These are phyloP conservation scores for Geotrichum europaeum DNA, from an alignment of 1,139 yeast species.

Conservation along the genomic window DNA sequence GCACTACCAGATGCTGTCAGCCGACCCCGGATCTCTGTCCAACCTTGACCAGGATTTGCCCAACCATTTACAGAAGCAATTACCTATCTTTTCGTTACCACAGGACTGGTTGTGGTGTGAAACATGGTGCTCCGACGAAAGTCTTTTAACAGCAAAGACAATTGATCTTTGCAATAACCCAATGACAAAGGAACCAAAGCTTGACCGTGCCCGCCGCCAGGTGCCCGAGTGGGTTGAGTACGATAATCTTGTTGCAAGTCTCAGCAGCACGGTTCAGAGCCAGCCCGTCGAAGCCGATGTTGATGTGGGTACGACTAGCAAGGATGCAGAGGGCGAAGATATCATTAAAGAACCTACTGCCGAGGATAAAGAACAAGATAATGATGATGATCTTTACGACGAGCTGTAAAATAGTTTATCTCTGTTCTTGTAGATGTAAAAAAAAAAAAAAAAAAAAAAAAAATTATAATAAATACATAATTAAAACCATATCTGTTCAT, in stretches of 20 bases:
- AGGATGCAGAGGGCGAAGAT: constrained; percentile 18
- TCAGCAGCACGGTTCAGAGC: constrained; percentile 21
- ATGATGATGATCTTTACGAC: constrained; percentile 7
- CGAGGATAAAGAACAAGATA: constrained; percentile 1
- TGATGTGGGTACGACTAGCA: constrained; percentile 19
- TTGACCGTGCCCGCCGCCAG: constrained; percentile 66
- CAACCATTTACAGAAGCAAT: constrained; percentile 64
- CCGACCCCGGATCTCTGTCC: constrained; percentile 71
- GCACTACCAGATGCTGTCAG: constrained; percentile 80
- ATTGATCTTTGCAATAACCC: constrained; percentile 84
- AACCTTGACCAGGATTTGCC: constrained; percentile 91
- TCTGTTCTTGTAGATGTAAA: neutral
- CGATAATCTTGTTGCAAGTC: constrained; percentile 46
- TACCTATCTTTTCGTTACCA: constrained; percentile 68
- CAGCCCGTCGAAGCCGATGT: constrained; percentile 16
- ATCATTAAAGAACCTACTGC: neutral
- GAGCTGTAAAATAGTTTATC: neutral
- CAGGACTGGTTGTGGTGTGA: constrained; percentile 93
- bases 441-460: neutral
- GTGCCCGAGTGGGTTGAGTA: constrained; percentile 72
- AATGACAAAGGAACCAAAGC: constrained; percentile 66
- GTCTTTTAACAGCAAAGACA: constrained; percentile 57
- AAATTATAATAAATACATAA: neutral
- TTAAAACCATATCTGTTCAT: neutral
- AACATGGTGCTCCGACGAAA: constrained; percentile 79